These are phyloP conservation scores for Plicaturopsis crispa DNA, from an alignment of 768 basidiomycete species.

Conservation along the genomic window DNA sequence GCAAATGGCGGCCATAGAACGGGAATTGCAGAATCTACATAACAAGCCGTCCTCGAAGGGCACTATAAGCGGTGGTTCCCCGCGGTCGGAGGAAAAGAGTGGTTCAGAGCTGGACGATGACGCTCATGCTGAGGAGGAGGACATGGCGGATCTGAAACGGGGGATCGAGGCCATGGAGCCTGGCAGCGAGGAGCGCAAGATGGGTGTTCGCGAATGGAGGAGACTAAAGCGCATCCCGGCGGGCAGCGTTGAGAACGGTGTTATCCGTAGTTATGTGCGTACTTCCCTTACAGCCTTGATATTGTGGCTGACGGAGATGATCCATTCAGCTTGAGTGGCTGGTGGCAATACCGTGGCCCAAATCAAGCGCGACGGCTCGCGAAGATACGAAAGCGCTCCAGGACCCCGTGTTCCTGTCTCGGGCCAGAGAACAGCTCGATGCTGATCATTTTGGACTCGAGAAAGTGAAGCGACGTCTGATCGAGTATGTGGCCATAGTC, in stretches of 20 bases:
- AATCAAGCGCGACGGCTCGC: constrained; percentile 22
- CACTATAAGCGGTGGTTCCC: constrained; percentile 6
- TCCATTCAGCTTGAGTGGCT: constrained; percentile 78
- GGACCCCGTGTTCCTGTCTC: constrained; percentile 53
- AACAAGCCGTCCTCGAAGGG: constrained; percentile 14
- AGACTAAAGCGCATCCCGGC: constrained; percentile 82
- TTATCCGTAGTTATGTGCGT: constrained; percentile 76
- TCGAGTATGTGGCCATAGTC: constrained; percentile 89
- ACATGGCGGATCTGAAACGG: constrained; percentile 62
- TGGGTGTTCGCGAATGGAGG: constrained; percentile 77
- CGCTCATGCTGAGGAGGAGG: constrained; percentile 76
- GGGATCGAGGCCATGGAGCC: constrained; percentile 69
- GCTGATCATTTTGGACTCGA: constrained; percentile 89
- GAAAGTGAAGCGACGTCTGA: constrained; percentile 84
- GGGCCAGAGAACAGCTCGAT: constrained; percentile 76
- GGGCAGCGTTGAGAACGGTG: constrained; percentile 86
- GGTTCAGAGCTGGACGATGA: constrained; percentile 64
- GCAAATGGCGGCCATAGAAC: constrained; percentile 73
- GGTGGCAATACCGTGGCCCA: constrained; percentile 78
- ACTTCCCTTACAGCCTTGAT: not conserved
- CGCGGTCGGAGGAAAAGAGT: constrained; percentile 16
- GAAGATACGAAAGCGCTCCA: constrained; percentile 22
- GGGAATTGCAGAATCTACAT: constrained; percentile 59
- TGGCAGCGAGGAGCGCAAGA: constrained; percentile 75
- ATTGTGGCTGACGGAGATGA: constrained; percentile 11